Evolutionary conservation across 768 basidiomycete genomes (phyloP), one percentile per base, ranked within the genome.

Genomic region (Auricularia auricula-judae): DNA sequence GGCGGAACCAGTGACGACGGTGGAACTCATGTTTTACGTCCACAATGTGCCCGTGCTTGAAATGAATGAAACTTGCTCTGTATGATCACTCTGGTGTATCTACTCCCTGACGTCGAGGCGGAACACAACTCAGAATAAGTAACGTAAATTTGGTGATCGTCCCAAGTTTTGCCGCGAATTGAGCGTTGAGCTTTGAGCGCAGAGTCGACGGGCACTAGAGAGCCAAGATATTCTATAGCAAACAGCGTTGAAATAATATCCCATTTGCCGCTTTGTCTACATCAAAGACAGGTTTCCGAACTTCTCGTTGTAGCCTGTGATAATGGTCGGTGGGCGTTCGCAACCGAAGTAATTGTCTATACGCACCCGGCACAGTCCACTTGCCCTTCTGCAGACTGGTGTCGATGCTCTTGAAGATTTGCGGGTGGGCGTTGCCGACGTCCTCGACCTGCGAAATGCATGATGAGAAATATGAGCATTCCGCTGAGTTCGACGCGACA

Each of bases 301-400:
- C 81, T 95, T 95, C 84, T 96, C 93, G 82, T 91, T 87, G 85
- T 91, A 91, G 43, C 89, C 88, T 89, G 70, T 39, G 53, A 43
- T 43, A 14, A 64, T 65, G 4, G 33, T 60, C 58, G 65, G 47
- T 44, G 68, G 36, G 16, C 29, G 29, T 51, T 63, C 51, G 42
- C 51, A n/a, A 64, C 21, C 14, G 60, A 39, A 59, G 12, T 1
- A 36, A 36, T 35, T 16, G 36, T n/a, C 34, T n/a, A 14, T 34
- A 67, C 81, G 63, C 73, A 88, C 94, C 95, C 71, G 96, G 96
- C 65, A 98, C 95, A 71, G 89, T 93, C 89, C 93, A 97, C 81
- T 98, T 97, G 77, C 95, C 95, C 80, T 98, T 94, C 84, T 89
- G 87, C 68, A 98, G 76, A 93, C 97, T 96, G 69, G 82, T 89